phyloP scores from a whole-genome alignment of 345 rosid species.

The Microcos paniculata region DNA sequence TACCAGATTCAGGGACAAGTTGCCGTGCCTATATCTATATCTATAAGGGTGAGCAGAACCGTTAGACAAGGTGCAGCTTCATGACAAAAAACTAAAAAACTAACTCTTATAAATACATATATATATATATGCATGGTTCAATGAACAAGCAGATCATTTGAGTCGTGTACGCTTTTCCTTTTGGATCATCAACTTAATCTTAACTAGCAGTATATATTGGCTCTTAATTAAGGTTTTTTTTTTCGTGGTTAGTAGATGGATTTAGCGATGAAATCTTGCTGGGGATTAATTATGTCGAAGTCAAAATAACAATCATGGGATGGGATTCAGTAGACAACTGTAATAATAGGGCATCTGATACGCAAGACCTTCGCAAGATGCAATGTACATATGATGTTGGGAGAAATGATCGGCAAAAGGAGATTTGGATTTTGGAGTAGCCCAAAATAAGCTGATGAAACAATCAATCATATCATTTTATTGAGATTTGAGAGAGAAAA shows the following conservation, averaged over 20 bases:
- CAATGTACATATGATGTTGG: not conserved
- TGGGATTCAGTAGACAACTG: not conserved
- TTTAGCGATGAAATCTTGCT: too few species aligned
- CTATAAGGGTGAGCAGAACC: not conserved
- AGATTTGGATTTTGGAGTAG: not conserved
- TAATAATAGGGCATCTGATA: not conserved
- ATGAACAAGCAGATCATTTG: not conserved
- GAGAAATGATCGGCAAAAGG: not conserved
- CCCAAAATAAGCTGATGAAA: not conserved
- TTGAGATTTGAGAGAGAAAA: too few species aligned
- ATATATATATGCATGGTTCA: not conserved
- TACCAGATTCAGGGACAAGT: not conserved
- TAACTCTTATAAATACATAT: not conserved
- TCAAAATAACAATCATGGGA: not conserved
- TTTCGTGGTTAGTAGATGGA: too few species aligned
- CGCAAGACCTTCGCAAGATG: not conserved
- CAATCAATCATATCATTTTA: not conserved
- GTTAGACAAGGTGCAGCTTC: not conserved
- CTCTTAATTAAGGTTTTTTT: too few species aligned
- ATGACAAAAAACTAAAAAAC: not conserved
- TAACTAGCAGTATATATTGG: too few species aligned
- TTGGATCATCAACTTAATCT: slow-evolving; percentile 5
- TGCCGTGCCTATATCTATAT: not conserved
- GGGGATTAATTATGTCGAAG: too few species aligned
- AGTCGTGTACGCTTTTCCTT: not conserved